Evolutionary conservation across 1,139 yeast species (phyloP).

Genomic region (Hemisphaericaspora subhashii): DNA sequence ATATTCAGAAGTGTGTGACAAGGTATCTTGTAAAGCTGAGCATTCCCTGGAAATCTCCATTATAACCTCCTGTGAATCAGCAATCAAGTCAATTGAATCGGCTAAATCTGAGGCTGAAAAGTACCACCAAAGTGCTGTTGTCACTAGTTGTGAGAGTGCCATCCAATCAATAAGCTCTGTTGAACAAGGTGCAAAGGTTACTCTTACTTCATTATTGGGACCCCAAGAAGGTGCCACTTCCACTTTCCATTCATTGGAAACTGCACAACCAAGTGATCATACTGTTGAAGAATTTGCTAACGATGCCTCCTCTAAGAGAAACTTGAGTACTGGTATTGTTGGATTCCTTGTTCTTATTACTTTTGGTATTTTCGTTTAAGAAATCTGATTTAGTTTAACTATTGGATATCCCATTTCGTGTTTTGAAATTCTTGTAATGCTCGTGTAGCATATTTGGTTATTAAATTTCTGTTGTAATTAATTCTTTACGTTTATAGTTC

Average conservation of each 20-base stretch:
- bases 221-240: background rate
- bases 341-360: slow-evolving; percentile 1
- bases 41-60: slow-evolving; percentile 11
- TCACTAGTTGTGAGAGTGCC: background rate
- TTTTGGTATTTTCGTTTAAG: slow-evolving; percentile 1
- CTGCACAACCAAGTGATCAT: background rate
- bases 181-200: slow-evolving; percentile 1
- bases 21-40: slow-evolving; percentile 7
- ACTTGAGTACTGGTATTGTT: background rate
- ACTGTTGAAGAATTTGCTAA: background rate
- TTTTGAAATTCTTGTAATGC: too few species aligned
- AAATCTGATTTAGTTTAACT: too few species aligned
- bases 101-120: slow-evolving; percentile 10
- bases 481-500: too few species aligned
- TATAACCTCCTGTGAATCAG: slow-evolving; percentile 15
- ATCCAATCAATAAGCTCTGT: background rate
- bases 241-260: background rate
- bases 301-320: background rate
- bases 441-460: too few species aligned
- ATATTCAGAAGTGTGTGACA: slow-evolving; percentile 9
- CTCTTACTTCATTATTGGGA: background rate
- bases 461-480: too few species aligned
- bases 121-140: slow-evolving; percentile 10
- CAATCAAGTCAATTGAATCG: slow-evolving; percentile 12
- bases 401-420: too few species aligned